Conservation (phyloP, 2,329 filamentous ascomycete genomes). For the Bretziella fagacearum region DNA sequence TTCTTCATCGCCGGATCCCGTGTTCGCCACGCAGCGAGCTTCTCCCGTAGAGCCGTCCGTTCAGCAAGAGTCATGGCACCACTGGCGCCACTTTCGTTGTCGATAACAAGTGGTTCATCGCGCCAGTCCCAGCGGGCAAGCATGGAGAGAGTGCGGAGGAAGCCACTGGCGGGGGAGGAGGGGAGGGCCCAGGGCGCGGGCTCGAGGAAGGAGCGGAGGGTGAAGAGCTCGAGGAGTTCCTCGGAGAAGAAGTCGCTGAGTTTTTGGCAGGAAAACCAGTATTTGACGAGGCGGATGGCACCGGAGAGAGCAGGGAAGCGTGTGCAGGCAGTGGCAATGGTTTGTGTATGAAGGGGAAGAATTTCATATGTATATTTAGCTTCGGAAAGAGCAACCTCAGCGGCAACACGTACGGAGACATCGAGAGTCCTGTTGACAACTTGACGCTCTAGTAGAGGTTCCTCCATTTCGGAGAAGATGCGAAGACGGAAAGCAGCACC, state of each 20-base stretch:
- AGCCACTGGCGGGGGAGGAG: conserved; percentile 59
- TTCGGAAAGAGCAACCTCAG: conserved; percentile 49
- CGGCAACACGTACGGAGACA: conserved; percentile 47
- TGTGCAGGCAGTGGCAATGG: conserved; percentile 62
- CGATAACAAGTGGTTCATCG: conserved; percentile 61
- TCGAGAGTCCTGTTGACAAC: conserved; percentile 56
- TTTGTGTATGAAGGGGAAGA: conserved; percentile 64
- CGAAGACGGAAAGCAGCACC: conserved; percentile 67
- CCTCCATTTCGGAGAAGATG: conserved; percentile 78
- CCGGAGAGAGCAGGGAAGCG: conserved; percentile 64
- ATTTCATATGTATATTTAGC: conserved; percentile 58
- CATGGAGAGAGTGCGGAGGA: conserved; percentile 63
- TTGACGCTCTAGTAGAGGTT: conserved; percentile 60
- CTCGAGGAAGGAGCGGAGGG: conserved; percentile 59
- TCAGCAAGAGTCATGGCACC: conserved; percentile 36
- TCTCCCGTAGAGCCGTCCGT: conserved; percentile 45
- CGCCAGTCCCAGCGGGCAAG: conserved; percentile 88
- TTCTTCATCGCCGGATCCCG: conserved; percentile 80
- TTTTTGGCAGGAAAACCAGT: conserved; percentile 77
- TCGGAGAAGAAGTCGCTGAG: conserved; percentile 58
- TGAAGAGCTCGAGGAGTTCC: conserved; percentile 73
- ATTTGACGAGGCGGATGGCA: conserved; percentile 69
- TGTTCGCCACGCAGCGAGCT: conserved; percentile 70
- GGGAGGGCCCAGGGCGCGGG: conserved; percentile 68
- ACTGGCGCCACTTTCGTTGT: conserved; percentile 30